Conservation (phyloP, 441 rosid species). For the Bocquillonia castaneifolia region DNA sequence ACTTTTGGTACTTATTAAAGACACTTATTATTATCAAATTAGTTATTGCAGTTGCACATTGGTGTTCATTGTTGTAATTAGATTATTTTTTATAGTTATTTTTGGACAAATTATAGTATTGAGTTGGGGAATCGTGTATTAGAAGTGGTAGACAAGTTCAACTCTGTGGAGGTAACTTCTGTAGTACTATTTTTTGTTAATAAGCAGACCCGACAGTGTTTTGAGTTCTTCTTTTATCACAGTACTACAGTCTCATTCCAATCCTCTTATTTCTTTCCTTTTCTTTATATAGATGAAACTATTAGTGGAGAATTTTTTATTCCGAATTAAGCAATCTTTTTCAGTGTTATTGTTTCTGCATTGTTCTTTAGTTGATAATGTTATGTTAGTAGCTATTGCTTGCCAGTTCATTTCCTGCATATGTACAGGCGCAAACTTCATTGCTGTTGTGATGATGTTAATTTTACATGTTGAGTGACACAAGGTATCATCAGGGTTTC, state of each 20-base stretch:
- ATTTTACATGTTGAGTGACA: slow-evolving; percentile 52
- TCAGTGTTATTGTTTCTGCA: slow-evolving; percentile 25
- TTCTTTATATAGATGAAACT: slow-evolving; percentile 6
- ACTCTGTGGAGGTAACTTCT: slow-evolving; percentile 41
- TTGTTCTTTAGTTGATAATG: slow-evolving; percentile 33
- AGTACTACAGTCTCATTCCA: too few species aligned
- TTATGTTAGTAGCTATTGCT: slow-evolving; percentile 45
- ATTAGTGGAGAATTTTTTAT: slow-evolving; percentile 3
- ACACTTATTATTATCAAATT: slow-evolving; percentile 35
- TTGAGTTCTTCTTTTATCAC: slow-evolving; percentile 25
- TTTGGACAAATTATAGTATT: slow-evolving; percentile 25
- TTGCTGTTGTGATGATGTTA: slow-evolving; percentile 62
- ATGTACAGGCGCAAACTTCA: slow-evolving; percentile 61
- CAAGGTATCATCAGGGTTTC: slow-evolving; percentile 67
- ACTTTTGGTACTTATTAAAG: slow-evolving; percentile 26
- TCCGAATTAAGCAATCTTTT: slow-evolving; percentile 19
- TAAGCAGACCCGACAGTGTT: slow-evolving; percentile 28
- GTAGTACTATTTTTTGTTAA: slow-evolving; percentile 32
- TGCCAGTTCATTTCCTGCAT: slow-evolving; percentile 53
- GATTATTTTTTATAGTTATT: slow-evolving; percentile 34
- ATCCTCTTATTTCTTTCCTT: slow-evolving; percentile 9
- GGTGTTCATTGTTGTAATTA: slow-evolving; percentile 56
- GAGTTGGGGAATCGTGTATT: slow-evolving; percentile 38
- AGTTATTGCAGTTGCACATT: slow-evolving; percentile 24
- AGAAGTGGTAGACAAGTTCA: slow-evolving; percentile 38